Base-by-base conservation (phyloP, 768 basidiomycete species). In the Suillus americanus region DNA sequence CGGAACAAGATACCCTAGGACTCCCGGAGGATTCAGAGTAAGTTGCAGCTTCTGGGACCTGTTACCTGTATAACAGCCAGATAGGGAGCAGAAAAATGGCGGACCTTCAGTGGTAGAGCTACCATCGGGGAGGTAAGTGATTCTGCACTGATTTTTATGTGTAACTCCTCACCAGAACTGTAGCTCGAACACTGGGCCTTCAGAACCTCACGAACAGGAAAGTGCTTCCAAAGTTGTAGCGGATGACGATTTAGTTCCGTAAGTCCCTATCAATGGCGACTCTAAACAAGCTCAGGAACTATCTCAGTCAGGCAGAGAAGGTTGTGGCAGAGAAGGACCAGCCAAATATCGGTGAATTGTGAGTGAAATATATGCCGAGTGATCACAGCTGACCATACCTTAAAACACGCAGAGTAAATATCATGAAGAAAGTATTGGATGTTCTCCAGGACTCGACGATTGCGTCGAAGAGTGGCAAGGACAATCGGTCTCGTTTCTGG, bases 371-470 rank as follows among this genome's bases (percentile, higher is more conserved):
- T 12, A 12, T 13, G 12, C 4, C n/a, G 5, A 46, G 10, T 1
- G 3, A 23, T n/a, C 1, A 1, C n/a, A 46, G 23, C 46, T 23
- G 23, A 25, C 5, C 9, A n/a, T 0, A 4, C 0, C 1, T 0
- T 48, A 41, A n/a, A n/a, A n/a, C 3, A 3, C 13, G 10, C 46
- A 48, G 46, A 23, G 5, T 12, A n/a, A 4, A 23, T 18, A 14
- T 18, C 16, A 41, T 41, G 41, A 18, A 41, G 41, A 0, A 41
- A 18, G 41, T 41, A 6, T 18, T 41, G 2, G 18, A 18, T 8
- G 41, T 41, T 41, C 41, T 41, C 41, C 16, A 41, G 18, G 7
- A 41, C 41, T 41, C 41, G 6, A 41, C 41, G 18, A 41, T 41
- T 18, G 41, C 2, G 18, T 62, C 41, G 41, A 41, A 18, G 5